Base-by-base conservation (phyloP, 2,329 filamentous ascomycete species). In the Metarhizium robertsii region DNA sequence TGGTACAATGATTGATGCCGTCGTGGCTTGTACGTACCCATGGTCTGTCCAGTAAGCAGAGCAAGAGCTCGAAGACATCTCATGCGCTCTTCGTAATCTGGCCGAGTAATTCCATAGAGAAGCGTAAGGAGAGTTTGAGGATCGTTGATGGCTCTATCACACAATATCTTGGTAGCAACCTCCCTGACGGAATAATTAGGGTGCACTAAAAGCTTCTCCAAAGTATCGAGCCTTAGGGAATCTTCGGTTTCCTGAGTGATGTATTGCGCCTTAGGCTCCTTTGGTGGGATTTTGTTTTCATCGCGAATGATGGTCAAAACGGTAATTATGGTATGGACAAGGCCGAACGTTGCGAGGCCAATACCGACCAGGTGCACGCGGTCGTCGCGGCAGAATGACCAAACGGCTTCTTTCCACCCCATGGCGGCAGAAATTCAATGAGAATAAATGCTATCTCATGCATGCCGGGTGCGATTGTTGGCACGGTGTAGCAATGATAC, bases 181-280 rank as follows among this genome's bases (percentile, higher is more conserved):
- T 88, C 85, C 60, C 85, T 78, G 59, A 92, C 86, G 20, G 86
- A 80, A 64, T 82, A 85, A 68, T 85, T 92, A 58, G 86, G 86
- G 67, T 87, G 87, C 53, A 79, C 75, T 13, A 88, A 73, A 4
- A 92, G 77, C 60, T 83, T 86, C 53, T 84, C 75, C 10, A 92
- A 74, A 0, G 88, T 91, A 46, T 79, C 75, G 11, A 84, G 65
- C 56, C 84, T 80, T 46, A 91, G 75, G 2, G 86, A 80, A 65
- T 90, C 86, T 64, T 91, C 87, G 2, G 86, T 88, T 29, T 87
- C 83, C 67, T 90, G 85, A 14, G 84, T 87, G 60, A 90, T 87
- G 66, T 88, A 88, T 61, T 86, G 81, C 52, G 86, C 81, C 66
- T 86, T 85, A 40, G 83, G 83, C 57, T 84, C 80, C 42, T 75